A percentile compares a stretch with the other conserved stretches of the same genome.
Evolutionary conservation across 2,329 filamentous ascomycete species (phyloP).

Genomic region (Monosporascus sp.): DNA sequence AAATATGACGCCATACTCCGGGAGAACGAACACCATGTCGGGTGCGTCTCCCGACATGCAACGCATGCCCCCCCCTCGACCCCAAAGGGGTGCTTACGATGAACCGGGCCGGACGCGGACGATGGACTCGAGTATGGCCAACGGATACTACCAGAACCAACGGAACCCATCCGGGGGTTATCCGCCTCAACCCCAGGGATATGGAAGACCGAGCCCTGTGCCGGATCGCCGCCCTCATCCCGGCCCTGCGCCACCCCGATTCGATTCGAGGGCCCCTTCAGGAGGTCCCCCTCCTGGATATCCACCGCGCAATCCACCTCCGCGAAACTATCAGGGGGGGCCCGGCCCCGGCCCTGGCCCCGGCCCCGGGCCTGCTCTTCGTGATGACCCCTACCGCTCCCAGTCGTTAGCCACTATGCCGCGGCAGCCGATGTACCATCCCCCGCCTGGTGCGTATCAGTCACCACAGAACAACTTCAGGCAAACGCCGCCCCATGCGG

Average conservation of each 20-base stretch:
- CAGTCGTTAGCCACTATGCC: slow-evolving; percentile 79
- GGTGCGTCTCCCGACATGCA: slow-evolving; percentile 45
- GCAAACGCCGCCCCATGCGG: slow-evolving; percentile 67
- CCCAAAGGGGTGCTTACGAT: slow-evolving; percentile 30
- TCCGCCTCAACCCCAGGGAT: slow-evolving; percentile 31
- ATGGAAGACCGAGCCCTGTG: slow-evolving; percentile 39
- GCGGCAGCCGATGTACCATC: slow-evolving; percentile 68
- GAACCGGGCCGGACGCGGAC: slow-evolving; percentile 36
- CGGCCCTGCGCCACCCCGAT: slow-evolving; percentile 56
- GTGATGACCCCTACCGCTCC: slow-evolving; percentile 83
- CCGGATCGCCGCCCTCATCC: slow-evolving; percentile 63
- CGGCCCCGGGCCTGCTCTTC: slow-evolving; percentile 64
- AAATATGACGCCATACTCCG: slow-evolving; percentile 48
- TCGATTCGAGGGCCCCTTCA: slow-evolving; percentile 55
- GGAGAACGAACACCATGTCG: slow-evolving; percentile 74
- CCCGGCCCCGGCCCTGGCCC: slow-evolving; percentile 1
- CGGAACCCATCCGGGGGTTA: slow-evolving; percentile 47
- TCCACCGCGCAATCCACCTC: slow-evolving; percentile 40
- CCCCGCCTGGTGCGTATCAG: slow-evolving; percentile 53
- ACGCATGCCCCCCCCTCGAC: slow-evolving; percentile 55
- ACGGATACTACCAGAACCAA: slow-evolving; percentile 50
- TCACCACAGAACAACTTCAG: slow-evolving; percentile 72
- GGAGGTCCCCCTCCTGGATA: slow-evolving; percentile 36
- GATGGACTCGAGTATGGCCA: slow-evolving; percentile 39
- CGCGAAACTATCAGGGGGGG: slow-evolving; percentile 58